Evolutionary conservation across 257 asterid species (phyloP), one percentile per base, ranked within the genome.

Genomic region (Forsythia viridissima): DNA sequence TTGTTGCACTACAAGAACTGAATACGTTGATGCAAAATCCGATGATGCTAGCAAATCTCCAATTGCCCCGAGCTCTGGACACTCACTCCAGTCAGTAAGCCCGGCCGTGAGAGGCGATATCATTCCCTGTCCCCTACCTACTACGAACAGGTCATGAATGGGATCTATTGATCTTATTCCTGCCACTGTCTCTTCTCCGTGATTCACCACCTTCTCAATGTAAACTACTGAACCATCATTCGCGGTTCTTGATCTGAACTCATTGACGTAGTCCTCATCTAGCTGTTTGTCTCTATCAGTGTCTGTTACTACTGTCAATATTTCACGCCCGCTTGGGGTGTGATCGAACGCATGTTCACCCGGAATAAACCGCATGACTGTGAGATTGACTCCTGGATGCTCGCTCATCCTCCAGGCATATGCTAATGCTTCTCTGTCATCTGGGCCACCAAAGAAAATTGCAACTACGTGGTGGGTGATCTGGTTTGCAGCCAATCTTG

Each of bases 41-140:
- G 97, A 88, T 3, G 99, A 93, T 2, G 98, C 97, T 61, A 96
- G 48, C 20, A 96, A 36, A 82, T 96, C 99, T 3, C 98, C 99
- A 3, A 96, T 93, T 10, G 97, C 92, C 0, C 98, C 99, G 0
- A 96, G 92, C 84, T 93, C 99, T 0, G 97, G 99, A 73, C 98
- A 96, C 78, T 96, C 99, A 13, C 99, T 93, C 99, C 99, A 96
- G 61, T 91, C 97, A 0, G 94, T 96, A 10, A 96, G 86, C 73
- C 98, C 98, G 0, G 98, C 94, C 3, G 97, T 92, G 43, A 93
- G 70, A 0, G 97, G 92, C 3, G 97, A 90, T 30, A 69, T 63
- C 71, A 40, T 78, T 16, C 97, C 98, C 76, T 85, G 90, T 38
- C 97, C 98, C 73, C 97, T 85, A 4, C 99, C 98, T 1, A 93